Evolutionary conservation across 441 rosid genomes (phyloP).

Genomic region (Capsella rubella): DNA sequence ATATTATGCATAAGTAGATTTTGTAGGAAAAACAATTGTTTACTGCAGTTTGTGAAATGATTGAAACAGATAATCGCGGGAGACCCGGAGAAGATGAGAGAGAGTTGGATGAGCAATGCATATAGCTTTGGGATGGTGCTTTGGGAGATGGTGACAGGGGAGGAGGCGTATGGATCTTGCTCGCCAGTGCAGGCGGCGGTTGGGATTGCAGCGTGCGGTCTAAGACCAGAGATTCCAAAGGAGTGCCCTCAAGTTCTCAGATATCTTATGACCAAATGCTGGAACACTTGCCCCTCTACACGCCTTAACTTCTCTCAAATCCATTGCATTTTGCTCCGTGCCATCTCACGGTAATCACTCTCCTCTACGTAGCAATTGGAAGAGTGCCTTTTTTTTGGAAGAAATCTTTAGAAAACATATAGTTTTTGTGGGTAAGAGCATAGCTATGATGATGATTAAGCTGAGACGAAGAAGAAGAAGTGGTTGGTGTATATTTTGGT

Average conservation of each 20-base stretch:
- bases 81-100: slow-evolving; percentile 84
- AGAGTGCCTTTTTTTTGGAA: not conserved
- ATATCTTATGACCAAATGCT: slow-evolving; percentile 85
- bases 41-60: slow-evolving; percentile 25
- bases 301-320: slow-evolving; percentile 81
- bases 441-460: slow-evolving; percentile 21
- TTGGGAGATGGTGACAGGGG: slow-evolving; percentile 96
- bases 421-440: slow-evolving; percentile 18
- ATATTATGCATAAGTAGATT: slow-evolving; percentile 1
- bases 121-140: slow-evolving; percentile 94
- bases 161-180: slow-evolving; percentile 81
- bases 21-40: slow-evolving; percentile 15
- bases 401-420: slow-evolving; percentile 15
- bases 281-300: slow-evolving; percentile 78
- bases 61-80: slow-evolving; percentile 86
- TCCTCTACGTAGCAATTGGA: slow-evolving; percentile 8
- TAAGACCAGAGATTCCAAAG: slow-evolving; percentile 93
- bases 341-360: slow-evolving; percentile 46
- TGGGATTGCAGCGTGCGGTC: slow-evolving; percentile 93
- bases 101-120: slow-evolving; percentile 95
- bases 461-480: not conserved
- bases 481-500: slow-evolving; percentile 26
- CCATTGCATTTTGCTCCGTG: slow-evolving; percentile 57
- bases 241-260: slow-evolving; percentile 81
- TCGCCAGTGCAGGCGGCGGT: slow-evolving; percentile 98